phyloP scores from a whole-genome alignment of 345 rosid species.

The Salix exigua region DNA sequence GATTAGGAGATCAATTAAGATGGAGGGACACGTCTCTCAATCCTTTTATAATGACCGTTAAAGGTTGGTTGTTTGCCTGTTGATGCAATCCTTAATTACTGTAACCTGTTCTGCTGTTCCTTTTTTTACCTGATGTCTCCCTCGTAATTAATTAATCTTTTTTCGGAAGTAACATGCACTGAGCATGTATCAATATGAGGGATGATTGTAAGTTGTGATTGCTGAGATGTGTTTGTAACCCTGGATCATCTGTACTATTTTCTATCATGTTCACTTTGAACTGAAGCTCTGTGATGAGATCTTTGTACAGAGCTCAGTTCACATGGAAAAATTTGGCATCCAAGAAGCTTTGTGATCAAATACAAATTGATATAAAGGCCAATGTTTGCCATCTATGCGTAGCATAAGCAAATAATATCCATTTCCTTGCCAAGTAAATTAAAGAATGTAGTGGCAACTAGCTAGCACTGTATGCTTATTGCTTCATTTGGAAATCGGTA shows the following conservation, averaged over 20 bases:
- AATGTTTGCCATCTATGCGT: too few relatives aligned
- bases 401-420: background rate
- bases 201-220: background rate
- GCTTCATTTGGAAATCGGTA: background rate
- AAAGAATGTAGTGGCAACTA: too few relatives aligned
- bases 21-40: background rate
- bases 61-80: conserved; percentile 4
- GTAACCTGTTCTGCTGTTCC: background rate
- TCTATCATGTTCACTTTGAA: background rate
- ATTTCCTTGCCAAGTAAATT: background rate
- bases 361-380: background rate
- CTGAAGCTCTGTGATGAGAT: background rate
- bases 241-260: background rate
- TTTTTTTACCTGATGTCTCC: background rate
- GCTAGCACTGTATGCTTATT: too few relatives aligned
- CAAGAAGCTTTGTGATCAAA: background rate
- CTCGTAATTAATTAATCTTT: background rate
- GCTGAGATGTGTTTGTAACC: background rate
- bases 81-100: background rate
- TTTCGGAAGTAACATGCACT: background rate
- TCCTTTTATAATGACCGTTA: background rate
- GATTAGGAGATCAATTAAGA: background rate
- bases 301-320: background rate
- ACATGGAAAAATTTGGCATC: background rate
- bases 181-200: background rate